These are phyloP conservation scores for Fusarium sp. DNA, from an alignment of 2,329 filamentous ascomycete species.

Conservation along the genomic window DNA sequence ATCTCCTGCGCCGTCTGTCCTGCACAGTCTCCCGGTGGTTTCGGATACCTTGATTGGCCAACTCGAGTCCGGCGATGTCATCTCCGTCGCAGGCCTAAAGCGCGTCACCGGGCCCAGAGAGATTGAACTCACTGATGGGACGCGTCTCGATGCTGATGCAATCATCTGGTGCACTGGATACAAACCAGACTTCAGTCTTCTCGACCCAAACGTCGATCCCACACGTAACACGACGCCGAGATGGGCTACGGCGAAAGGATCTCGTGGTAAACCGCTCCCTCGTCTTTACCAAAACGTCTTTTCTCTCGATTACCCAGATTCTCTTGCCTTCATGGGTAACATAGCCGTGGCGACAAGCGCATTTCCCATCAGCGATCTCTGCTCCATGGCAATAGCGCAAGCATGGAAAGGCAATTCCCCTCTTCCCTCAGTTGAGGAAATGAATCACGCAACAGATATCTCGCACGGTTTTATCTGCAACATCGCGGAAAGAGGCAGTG, in stretches of 20 bases:
- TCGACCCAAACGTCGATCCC: slow-evolving; percentile 49
- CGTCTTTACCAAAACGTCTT: slow-evolving; percentile 61
- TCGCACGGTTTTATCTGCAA: slow-evolving; percentile 53
- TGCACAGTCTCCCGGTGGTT: slow-evolving; percentile 46
- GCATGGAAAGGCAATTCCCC: slow-evolving; percentile 57
- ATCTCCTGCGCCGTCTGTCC: slow-evolving; percentile 43
- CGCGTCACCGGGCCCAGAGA: slow-evolving; percentile 44
- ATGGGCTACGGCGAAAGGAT: slow-evolving; percentile 47
- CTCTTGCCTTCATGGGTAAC: slow-evolving; percentile 60
- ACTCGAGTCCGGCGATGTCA: slow-evolving; percentile 55
- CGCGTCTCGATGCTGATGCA: slow-evolving; percentile 47
- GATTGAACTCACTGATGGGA: slow-evolving; percentile 51
- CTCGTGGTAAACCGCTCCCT: slow-evolving; percentile 50
- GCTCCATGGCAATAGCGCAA: slow-evolving; percentile 59
- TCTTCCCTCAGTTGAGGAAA: slow-evolving; percentile 55
- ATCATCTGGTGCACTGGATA: slow-evolving; percentile 57
- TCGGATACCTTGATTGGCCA: slow-evolving; percentile 50
- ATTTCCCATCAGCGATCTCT: slow-evolving; percentile 58
- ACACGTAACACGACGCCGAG: slow-evolving; percentile 42
- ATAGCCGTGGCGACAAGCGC: slow-evolving; percentile 53
- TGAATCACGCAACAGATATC: slow-evolving; percentile 54
- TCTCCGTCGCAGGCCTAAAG: slow-evolving; percentile 50
- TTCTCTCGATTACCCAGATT: slow-evolving; percentile 58
- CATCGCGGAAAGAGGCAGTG: slow-evolving; percentile 48
- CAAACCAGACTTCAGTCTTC: slow-evolving; percentile 49